Evolutionary conservation across 1,284 basidiomycete genomes (phyloP).

Genomic region (Waitea zeae): DNA sequence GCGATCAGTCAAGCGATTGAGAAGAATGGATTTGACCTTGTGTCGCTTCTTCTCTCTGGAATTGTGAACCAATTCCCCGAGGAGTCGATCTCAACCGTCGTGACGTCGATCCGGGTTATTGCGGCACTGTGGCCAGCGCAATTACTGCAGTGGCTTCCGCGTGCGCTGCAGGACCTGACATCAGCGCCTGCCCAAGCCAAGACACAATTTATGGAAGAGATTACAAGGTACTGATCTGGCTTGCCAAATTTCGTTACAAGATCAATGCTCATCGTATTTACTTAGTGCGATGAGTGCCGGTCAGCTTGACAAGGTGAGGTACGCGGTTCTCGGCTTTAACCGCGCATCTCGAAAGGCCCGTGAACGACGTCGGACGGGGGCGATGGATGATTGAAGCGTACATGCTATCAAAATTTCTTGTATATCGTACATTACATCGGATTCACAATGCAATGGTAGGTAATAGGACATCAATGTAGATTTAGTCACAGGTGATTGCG

Average conservation of each 20-base stretch:
- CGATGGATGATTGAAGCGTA: constrained; percentile 18
- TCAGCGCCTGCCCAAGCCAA: constrained; percentile 55
- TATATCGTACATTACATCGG: no score
- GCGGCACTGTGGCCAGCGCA: constrained; percentile 50
- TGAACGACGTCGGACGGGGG: constrained; percentile 38
- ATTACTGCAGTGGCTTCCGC: constrained; percentile 56
- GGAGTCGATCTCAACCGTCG: constrained; percentile 59
- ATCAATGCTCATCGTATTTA: constrained; percentile 5
- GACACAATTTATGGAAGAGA: constrained; percentile 54
- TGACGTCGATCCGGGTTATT: constrained; percentile 64
- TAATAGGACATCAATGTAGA: no score
- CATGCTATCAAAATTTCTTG: background rate
- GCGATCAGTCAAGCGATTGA: constrained; percentile 53
- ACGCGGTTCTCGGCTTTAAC: constrained; percentile 46
- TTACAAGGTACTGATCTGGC: constrained; percentile 65
- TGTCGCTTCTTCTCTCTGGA: constrained; percentile 60
- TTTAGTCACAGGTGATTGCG: no score
- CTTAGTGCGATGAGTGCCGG: constrained; percentile 41
- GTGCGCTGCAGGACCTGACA: constrained; percentile 52
- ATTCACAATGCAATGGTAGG: no score
- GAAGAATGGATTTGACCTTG: constrained; percentile 59
- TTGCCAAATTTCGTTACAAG: constrained; percentile 19
- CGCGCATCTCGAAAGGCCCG: constrained; percentile 51
- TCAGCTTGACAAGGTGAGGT: constrained; percentile 67
- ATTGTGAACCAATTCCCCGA: constrained; percentile 81